These are phyloP conservation scores for Cercospora zeae-maydis DNA, from an alignment of 2,329 filamentous ascomycete genomes.

Conservation along the genomic window DNA sequence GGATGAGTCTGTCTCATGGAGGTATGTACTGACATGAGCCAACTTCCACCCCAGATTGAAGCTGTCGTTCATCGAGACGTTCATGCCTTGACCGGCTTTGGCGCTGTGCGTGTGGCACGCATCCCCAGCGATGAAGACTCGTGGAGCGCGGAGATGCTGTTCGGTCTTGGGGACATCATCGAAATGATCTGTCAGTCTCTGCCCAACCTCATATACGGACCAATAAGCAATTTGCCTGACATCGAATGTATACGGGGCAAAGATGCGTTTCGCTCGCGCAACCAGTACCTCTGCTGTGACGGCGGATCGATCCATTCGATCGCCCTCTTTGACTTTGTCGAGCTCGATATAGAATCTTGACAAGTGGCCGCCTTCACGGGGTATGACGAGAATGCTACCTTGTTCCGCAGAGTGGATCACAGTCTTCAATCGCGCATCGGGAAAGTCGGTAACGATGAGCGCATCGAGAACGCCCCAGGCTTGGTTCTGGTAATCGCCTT, in stretches of 20 bases:
- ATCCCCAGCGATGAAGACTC: slow-evolving; percentile 69
- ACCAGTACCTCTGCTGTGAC: slow-evolving; percentile 64
- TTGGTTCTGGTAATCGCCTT: slow-evolving; percentile 37
- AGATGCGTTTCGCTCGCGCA: slow-evolving; percentile 59
- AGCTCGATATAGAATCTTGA: slow-evolving; percentile 38
- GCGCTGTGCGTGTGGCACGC: slow-evolving; percentile 55
- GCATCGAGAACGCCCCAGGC: slow-evolving; percentile 39
- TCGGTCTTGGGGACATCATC: slow-evolving; percentile 56
- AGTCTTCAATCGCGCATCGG: slow-evolving; percentile 52
- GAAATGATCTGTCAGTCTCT: slow-evolving; percentile 62
- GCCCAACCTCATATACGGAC: slow-evolving; percentile 57
- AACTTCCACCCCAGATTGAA: slow-evolving; percentile 60
- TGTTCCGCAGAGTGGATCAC: slow-evolving; percentile 59
- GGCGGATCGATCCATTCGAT: slow-evolving; percentile 55
- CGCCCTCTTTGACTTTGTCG: slow-evolving; percentile 43
- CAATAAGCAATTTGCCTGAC: slow-evolving; percentile 66
- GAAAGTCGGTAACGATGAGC: slow-evolving; percentile 36
- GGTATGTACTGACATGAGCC: slow-evolving; percentile 21
- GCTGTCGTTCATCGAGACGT: slow-evolving; percentile 65
- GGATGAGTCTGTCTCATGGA: background rate
- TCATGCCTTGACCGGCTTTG: slow-evolving; percentile 70
- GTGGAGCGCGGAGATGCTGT: slow-evolving; percentile 49
- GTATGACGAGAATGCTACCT: slow-evolving; percentile 77
- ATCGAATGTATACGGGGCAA: slow-evolving; percentile 63
- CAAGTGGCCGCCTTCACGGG: slow-evolving; percentile 41